These are phyloP conservation scores for Cercospora sp. DNA, from an alignment of 2,329 filamentous ascomycete genomes.

Conservation along the genomic window DNA sequence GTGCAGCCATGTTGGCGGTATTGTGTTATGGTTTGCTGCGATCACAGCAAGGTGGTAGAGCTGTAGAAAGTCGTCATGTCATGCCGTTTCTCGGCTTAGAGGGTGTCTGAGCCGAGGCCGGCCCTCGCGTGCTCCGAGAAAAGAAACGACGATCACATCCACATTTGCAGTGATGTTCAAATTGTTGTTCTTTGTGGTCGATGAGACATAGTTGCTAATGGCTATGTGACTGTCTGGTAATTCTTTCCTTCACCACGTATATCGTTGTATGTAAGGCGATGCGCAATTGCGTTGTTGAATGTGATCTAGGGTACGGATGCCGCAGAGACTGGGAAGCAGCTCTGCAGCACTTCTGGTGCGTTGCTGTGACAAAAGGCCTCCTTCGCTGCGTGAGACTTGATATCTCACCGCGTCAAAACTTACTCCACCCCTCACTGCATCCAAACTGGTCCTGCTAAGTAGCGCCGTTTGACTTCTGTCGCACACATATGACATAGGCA, in stretches of 20 bases:
- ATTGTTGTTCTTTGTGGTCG: background rate
- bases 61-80: slow-evolving; percentile 11
- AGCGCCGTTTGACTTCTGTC: slow-evolving; percentile 3
- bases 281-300: background rate
- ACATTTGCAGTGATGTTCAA: no score
- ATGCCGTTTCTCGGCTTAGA: slow-evolving; percentile 1
- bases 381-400: slow-evolving; percentile 8
- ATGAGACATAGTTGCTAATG: background rate
- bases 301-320: slow-evolving; percentile 1
- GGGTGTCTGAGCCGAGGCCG: slow-evolving; percentile 1
- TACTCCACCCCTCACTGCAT: background rate
- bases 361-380: slow-evolving; percentile 7
- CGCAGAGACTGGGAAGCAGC: slow-evolving; percentile 3
- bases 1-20: slow-evolving; percentile 22
- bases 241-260: background rate
- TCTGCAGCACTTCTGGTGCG: slow-evolving; percentile 6
- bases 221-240: background rate
- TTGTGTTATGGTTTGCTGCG: background rate
- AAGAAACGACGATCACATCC: background rate
- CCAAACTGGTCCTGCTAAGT: slow-evolving; percentile 4
- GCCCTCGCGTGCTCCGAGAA: background rate
- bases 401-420: slow-evolving; percentile 2
- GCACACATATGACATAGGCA: slow-evolving; percentile 5
- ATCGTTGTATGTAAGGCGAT: background rate
- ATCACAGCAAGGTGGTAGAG: background rate